A percentile compares a stretch with the other conserved stretches of the same genome.
phyloP scores from a whole-genome alignment of 2,329 filamentous ascomycete genomes.

The Calonectria ilicicola region DNA sequence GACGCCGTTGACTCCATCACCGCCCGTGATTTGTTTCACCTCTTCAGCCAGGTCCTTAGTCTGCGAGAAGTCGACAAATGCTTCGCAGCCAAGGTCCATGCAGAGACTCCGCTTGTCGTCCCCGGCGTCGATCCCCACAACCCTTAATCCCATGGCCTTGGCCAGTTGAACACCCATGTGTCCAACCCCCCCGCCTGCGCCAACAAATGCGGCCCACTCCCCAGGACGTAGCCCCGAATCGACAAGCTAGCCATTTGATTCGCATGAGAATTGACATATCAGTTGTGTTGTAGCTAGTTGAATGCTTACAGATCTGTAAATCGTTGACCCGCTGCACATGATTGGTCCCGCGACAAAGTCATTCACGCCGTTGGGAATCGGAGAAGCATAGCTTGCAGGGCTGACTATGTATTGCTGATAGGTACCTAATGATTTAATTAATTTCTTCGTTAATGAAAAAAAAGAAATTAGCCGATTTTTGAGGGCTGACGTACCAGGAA shows the following conservation, averaged over 20 bases:
- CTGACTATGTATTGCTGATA: neutral
- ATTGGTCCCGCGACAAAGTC: neutral
- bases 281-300: neutral
- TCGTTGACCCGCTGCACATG: neutral
- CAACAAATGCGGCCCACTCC: neutral
- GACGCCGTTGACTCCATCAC: neutral
- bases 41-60: neutral
- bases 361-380: neutral
- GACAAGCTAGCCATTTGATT: neutral
- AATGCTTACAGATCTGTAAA: neutral
- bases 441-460: neutral
- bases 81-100: neutral
- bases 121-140: neutral
- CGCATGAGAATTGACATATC: neutral
- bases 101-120: neutral
- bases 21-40: neutral
- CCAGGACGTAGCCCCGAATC: neutral
- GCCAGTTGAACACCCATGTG: conserved; percentile 1
- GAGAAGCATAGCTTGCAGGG: neutral
- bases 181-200: conserved; percentile 1
- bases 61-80: neutral
- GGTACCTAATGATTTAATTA: neutral
- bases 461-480: neutral
- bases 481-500: neutral
- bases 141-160: conserved; percentile 7